Conservation (phyloP, 106 monocot genomes). For the Gastrodia elata region DNA sequence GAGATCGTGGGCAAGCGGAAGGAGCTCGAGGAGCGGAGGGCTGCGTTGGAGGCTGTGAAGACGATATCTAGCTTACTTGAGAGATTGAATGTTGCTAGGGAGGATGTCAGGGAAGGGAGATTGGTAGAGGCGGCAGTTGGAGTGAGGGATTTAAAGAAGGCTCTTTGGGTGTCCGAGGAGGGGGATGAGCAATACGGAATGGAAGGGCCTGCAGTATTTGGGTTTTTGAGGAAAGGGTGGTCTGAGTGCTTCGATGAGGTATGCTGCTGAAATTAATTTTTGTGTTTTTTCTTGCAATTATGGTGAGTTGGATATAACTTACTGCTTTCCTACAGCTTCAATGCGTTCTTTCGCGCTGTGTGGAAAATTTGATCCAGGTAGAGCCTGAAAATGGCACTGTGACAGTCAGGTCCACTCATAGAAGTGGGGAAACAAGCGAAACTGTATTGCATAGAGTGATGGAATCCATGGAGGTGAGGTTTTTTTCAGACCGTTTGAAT, state of each 20-base stretch:
- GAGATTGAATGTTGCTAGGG: constrained; percentile 30
- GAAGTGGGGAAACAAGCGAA: constrained; percentile 1
- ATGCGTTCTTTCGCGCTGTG: constrained; percentile 41
- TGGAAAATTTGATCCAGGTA: constrained; percentile 43
- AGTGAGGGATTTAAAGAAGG: constrained; percentile 38
- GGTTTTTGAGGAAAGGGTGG: constrained; percentile 64
- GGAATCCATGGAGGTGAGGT: constrained; percentile 74
- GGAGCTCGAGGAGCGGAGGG: constrained; percentile 58
- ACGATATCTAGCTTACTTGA: constrained; percentile 22
- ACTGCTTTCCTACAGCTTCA: constrained; percentile 43
- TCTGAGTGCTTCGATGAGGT: constrained; percentile 70
- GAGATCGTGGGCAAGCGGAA: constrained; percentile 42
- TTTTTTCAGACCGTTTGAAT: too few species aligned
- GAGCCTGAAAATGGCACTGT: constrained; percentile 38
- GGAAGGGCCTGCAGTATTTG: constrained; percentile 47
- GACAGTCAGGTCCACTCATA: constrained; percentile 28
- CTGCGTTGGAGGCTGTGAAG: constrained; percentile 36
- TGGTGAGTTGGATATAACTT: neutral
- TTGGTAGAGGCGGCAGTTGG: constrained; percentile 44
- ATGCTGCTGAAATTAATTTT: neutral
- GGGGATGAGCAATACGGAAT: constrained; percentile 6
- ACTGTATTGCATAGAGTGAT: constrained; percentile 41
- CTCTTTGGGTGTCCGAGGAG: constrained; percentile 17
- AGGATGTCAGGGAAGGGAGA: constrained; percentile 27
- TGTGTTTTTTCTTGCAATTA: neutral